Evolutionary conservation across 2,329 filamentous ascomycete species (phyloP).

Genomic region (Thermochaetoides dissita): DNA sequence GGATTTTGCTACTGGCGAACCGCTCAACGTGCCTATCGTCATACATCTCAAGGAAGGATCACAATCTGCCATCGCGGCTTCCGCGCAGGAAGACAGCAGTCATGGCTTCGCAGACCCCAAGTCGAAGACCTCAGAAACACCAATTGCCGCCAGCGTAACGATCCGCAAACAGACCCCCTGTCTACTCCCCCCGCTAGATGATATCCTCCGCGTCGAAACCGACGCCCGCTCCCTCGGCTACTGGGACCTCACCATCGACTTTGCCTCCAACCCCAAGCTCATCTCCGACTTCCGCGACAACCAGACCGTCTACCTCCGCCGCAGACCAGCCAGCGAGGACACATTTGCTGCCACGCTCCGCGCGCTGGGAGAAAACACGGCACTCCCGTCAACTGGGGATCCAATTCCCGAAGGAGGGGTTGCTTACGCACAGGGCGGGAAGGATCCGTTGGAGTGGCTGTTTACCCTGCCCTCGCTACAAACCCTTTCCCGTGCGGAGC

Average conservation of each 20-base stretch:
- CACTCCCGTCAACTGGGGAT: neutral
- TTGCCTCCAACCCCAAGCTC: constrained; percentile 48
- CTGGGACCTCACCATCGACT: constrained; percentile 72
- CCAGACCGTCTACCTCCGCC: constrained; percentile 61
- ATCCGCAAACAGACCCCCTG: constrained; percentile 39
- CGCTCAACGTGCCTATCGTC: constrained; percentile 58
- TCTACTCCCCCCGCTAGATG: constrained; percentile 49
- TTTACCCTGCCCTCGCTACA: constrained; percentile 47
- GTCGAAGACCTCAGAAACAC: too few species aligned
- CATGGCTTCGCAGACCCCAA: too few species aligned
- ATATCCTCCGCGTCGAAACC: constrained; percentile 45
- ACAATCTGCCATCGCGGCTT: constrained; percentile 23
- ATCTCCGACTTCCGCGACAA: constrained; percentile 50
- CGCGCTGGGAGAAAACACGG: constrained; percentile 41
- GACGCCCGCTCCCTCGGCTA: constrained; percentile 50
- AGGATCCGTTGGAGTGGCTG: constrained; percentile 55
- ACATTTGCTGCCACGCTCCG: constrained; percentile 62
- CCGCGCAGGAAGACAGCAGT: constrained; percentile 15
- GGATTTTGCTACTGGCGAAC: constrained; percentile 70
- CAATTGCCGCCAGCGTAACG: constrained; percentile 18
- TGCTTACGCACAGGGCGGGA: constrained; percentile 16
- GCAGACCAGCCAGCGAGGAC: constrained; percentile 52
- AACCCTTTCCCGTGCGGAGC: constrained; percentile 50
- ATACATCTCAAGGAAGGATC: constrained; percentile 41
- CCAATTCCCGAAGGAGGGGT: constrained; percentile 18